These are phyloP conservation scores for Cercospora sp. DNA, from an alignment of 2,329 filamentous ascomycete species.

Conservation along the genomic window DNA sequence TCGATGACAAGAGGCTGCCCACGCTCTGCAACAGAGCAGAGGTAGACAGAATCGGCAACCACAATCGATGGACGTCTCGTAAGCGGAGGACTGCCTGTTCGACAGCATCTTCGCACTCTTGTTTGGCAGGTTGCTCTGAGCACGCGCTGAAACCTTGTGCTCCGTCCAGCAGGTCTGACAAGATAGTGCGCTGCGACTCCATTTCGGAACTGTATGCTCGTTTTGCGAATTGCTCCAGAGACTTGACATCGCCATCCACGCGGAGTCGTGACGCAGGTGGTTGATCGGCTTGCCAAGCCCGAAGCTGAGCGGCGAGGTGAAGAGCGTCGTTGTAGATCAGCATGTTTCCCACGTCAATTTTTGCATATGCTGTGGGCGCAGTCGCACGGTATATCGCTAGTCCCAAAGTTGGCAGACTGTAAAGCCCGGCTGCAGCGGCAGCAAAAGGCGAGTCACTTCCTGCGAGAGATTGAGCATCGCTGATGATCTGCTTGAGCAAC, in stretches of 20 bases:
- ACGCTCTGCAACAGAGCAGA: constrained; percentile 63
- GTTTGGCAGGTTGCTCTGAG: constrained; percentile 59
- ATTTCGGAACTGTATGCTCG: constrained; percentile 64
- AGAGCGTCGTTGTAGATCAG: constrained; percentile 65
- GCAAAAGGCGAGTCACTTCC: constrained; percentile 60
- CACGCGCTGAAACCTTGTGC: constrained; percentile 63
- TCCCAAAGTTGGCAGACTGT: constrained; percentile 68
- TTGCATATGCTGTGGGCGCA: constrained; percentile 70
- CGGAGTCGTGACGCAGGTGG: constrained; percentile 45
- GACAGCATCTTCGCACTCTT: constrained; percentile 61
- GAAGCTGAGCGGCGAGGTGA: constrained; percentile 58
- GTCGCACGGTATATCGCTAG: constrained; percentile 79
- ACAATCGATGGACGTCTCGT: constrained; percentile 56
- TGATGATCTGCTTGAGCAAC: constrained; percentile 58
- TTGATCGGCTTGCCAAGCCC: constrained; percentile 49
- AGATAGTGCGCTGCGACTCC: constrained; percentile 63
- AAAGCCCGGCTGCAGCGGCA: constrained; percentile 67
- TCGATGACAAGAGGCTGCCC: constrained; percentile 58
- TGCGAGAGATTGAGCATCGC: constrained; percentile 56
- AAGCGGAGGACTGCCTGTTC: constrained; percentile 59
- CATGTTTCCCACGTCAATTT: constrained; percentile 60
- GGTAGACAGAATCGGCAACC: constrained; percentile 59
- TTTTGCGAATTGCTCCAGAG: constrained; percentile 60
- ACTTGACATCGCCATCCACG: constrained; percentile 56
- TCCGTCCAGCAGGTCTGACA: constrained; percentile 62